A percentile compares a stretch with the other conserved stretches of the same genome.
Evolutionary conservation across 345 rosid species (phyloP).

Genomic region (Carallia pectinifolia): DNA sequence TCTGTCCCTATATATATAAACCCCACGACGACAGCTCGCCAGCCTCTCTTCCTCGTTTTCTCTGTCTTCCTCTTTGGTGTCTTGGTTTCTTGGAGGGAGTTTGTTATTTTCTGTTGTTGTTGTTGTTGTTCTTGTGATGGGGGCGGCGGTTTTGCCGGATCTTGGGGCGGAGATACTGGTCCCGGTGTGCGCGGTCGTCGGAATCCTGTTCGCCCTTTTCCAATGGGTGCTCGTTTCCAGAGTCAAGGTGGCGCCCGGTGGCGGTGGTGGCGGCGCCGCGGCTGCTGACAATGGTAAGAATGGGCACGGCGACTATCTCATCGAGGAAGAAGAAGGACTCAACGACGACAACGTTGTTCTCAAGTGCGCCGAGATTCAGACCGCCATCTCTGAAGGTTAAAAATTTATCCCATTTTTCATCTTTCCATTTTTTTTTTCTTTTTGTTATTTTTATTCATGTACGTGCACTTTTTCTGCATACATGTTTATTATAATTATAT

Average conservation of each 20-base stretch:
- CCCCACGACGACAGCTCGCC: no score
- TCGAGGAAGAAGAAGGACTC: constrained; percentile 91
- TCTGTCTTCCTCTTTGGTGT: neutral
- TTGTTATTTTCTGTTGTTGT: neutral
- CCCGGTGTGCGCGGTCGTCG: constrained; percentile 76
- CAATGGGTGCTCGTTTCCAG: constrained; percentile 78
- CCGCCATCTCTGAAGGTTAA: constrained; percentile 73
- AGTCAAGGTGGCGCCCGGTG: constrained; percentile 49
- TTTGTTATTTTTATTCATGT: neutral
- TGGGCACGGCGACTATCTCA: constrained; percentile 62
- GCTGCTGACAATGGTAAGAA: constrained; percentile 29
- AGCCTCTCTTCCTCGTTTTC: neutral
- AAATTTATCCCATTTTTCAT: neutral
- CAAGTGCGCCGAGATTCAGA: constrained; percentile 91
- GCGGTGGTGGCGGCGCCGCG: constrained; percentile 8
- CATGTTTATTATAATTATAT: no score
- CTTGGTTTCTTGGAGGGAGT: neutral
- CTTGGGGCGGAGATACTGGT: constrained; percentile 75
- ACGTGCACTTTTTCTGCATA: neutral
- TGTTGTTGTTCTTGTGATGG: constrained; percentile 29
- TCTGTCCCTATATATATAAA: no score
- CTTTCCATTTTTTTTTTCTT: neutral
- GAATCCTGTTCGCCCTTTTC: constrained; percentile 65
- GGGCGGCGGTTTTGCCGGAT: constrained; percentile 56
- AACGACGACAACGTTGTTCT: constrained; percentile 77